These are phyloP conservation scores for sweet orange (Citrus sinensis) DNA, from an alignment of 345 rosid species.

Conservation along the genomic window DNA sequence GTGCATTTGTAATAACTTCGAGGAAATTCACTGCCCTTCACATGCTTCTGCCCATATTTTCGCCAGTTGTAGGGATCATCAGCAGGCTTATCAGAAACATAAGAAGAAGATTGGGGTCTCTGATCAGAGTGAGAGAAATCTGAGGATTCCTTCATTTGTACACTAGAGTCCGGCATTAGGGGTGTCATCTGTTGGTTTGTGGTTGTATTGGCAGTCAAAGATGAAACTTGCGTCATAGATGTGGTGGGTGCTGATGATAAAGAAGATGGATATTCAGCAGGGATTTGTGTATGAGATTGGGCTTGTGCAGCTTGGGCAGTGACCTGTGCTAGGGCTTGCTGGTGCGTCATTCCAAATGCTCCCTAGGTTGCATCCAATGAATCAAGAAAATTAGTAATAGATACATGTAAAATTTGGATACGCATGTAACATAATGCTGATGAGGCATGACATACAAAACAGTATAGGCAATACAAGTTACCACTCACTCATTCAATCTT, in stretches of 20 bases:
- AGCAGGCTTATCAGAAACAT: conserved; percentile 55
- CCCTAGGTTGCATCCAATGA: conserved; percentile 40
- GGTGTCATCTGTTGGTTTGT: conserved; percentile 27
- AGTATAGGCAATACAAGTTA: not conserved
- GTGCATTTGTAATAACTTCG: conserved; percentile 90
- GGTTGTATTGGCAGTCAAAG: conserved; percentile 18
- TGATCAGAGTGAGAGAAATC: conserved; percentile 41
- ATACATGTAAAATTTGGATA: not conserved
- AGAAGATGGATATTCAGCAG: conserved; percentile 29
- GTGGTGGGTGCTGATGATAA: conserved; percentile 29
- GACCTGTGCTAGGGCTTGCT: conserved; percentile 80
- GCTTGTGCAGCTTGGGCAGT: conserved; percentile 75
- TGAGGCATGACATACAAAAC: not conserved
- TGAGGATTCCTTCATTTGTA: conserved; percentile 28
- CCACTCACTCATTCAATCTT: not conserved
- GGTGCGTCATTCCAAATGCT: conserved; percentile 73
- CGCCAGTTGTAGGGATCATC: conserved; percentile 85
- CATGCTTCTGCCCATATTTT: conserved; percentile 89
- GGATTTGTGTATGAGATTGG: conserved; percentile 31
- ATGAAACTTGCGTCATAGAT: conserved; percentile 26
- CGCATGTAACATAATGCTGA: not conserved
- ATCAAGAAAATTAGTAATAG: conserved; percentile 6
- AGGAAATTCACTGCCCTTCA: conserved; percentile 79
- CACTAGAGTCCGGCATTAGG: conserved; percentile 24
- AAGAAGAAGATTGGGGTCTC: conserved; percentile 36